Evolutionary conservation across 148 eudicot species (phyloP).

Genomic region (Vaccinium darrowii): DNA sequence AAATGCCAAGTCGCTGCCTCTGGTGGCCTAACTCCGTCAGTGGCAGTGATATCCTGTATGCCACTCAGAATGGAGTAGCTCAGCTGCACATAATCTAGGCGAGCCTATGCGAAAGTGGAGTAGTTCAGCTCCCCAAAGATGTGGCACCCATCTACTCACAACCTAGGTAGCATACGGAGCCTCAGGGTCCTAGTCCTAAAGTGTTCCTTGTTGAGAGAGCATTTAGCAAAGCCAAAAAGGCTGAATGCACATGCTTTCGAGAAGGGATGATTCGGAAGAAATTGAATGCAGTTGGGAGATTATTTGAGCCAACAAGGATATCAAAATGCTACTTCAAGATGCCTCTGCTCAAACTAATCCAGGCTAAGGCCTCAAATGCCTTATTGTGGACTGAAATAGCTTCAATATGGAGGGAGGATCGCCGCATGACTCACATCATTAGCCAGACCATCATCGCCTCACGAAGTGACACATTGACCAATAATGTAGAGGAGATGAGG

Average conservation of each 20-base stretch:
- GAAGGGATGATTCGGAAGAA: not conserved
- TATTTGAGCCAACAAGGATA: not conserved
- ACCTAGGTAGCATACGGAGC: too few relatives aligned
- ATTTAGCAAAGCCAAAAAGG: not conserved
- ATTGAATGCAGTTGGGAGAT: not conserved
- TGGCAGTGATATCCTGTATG: not conserved
- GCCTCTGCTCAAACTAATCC: not conserved
- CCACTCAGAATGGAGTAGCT: not conserved
- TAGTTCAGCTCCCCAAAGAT: too few relatives aligned
- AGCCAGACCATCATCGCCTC: not conserved
- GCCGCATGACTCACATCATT: not conserved
- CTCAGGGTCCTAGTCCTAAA: too few relatives aligned
- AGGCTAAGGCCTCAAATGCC: not conserved
- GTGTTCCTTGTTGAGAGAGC: not conserved
- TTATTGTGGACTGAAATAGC: not conserved
- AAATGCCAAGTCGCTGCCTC: not conserved
- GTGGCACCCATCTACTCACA: too few relatives aligned
- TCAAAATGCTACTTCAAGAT: not conserved
- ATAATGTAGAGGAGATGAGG: not conserved
- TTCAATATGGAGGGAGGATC: not conserved
- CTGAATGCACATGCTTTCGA: not conserved
- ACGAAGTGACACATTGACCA: not conserved
- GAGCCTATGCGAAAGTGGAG: not conserved
- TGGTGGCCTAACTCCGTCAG: not conserved
- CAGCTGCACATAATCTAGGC: not conserved